Evolutionary conservation across 345 rosid genomes (phyloP).

Genomic region (Salix arbutifolia): DNA sequence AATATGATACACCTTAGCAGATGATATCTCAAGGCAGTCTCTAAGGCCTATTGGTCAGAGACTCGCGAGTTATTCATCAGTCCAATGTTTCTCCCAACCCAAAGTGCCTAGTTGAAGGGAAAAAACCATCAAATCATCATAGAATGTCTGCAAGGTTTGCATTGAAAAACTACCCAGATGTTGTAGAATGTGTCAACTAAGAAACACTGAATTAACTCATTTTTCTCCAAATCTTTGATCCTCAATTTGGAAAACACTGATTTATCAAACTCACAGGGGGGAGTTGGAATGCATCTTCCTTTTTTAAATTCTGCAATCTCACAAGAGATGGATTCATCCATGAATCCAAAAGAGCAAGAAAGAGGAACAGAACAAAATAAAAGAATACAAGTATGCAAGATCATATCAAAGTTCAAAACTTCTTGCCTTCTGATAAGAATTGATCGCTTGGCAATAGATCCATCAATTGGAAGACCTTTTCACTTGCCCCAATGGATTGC

Average conservation of each 20-base stretch:
- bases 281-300: background rate
- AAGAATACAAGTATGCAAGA: background rate
- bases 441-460: slow-evolving; percentile 83
- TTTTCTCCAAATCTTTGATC: background rate
- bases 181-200: background rate
- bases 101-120: background rate
- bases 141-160: background rate
- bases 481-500: slow-evolving; percentile 99
- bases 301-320: slow-evolving; percentile 4
- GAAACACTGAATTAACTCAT: background rate
- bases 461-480: slow-evolving; percentile 96
- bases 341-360: background rate
- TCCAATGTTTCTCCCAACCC: background rate
- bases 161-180: background rate
- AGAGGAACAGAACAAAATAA: slow-evolving; percentile 3
- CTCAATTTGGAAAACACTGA: background rate
- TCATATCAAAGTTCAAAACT: slow-evolving; percentile 5
- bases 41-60: background rate
- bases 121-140: background rate
- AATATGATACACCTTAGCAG: too few relatives aligned
- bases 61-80: background rate
- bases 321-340: background rate
- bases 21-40: background rate
- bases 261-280: background rate
- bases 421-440: slow-evolving; percentile 71